Percentiles rank a stretch among this genome's conserved stretches.
Conservation (phyloP, 768 basidiomycete species). For the Leucosporidium yakuticum region DNA sequence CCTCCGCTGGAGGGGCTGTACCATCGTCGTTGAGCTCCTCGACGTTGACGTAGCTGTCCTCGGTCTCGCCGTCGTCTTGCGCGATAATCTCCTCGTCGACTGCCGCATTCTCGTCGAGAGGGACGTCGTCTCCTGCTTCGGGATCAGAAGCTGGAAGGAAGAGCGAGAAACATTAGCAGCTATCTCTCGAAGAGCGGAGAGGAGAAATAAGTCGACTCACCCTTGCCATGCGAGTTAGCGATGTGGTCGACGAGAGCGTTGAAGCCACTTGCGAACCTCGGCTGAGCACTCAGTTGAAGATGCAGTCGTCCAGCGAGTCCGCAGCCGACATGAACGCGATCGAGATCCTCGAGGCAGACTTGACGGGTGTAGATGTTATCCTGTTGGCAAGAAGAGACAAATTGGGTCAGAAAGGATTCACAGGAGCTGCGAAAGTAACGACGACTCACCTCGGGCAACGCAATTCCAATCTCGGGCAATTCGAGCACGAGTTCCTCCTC, state of each 20-base stretch:
- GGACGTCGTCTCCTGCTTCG: not conserved
- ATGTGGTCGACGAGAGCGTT: conserved; percentile 34
- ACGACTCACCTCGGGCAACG: conserved; percentile 36
- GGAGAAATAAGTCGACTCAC: not conserved
- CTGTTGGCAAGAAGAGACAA: conserved; percentile 10
- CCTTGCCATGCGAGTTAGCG: conserved; percentile 6
- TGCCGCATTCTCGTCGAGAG: not conserved
- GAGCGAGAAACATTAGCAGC: not conserved
- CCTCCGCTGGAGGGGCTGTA: not conserved
- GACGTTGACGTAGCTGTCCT: conserved; percentile 2
- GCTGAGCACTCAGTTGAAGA: conserved; percentile 13
- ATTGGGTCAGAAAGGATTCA: not conserved
- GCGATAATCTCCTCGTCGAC: not conserved
- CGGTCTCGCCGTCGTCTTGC: not conserved
- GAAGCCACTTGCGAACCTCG: conserved; percentile 32
- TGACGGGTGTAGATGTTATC: conserved; percentile 35
- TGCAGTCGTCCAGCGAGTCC: conserved; percentile 32
- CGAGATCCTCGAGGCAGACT: conserved; percentile 36
- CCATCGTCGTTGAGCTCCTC: conserved; percentile 1
- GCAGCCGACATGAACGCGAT: conserved; percentile 37
- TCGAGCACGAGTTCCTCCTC: conserved; percentile 36
- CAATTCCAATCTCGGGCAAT: conserved; percentile 35
- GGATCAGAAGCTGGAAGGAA: not conserved
- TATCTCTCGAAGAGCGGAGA: not conserved
- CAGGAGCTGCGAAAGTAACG: not conserved